These are phyloP conservation scores for Xylaria venustula DNA, from an alignment of 495 filamentous ascomycete genomes.

Conservation along the genomic window DNA sequence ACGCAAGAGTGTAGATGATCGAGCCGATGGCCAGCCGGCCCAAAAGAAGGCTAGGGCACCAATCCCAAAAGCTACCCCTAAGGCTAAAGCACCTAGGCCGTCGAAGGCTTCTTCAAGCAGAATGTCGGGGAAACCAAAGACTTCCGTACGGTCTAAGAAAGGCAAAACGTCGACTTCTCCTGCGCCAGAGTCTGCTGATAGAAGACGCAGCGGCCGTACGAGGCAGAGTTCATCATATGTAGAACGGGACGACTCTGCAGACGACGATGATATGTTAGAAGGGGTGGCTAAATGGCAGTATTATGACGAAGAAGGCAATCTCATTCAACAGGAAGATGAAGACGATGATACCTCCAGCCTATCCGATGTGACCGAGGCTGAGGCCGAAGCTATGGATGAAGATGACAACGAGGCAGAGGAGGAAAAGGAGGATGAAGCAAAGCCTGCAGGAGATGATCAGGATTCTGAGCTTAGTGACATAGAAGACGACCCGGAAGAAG, in stretches of 20 bases:
- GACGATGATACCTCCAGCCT: slow-evolving; percentile 21
- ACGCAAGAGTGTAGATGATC: slow-evolving; percentile 47
- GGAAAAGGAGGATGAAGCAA: slow-evolving; percentile 4
- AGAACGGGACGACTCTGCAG: slow-evolving; percentile 51
- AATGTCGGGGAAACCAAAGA: slow-evolving; percentile 31
- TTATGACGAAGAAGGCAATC: slow-evolving; percentile 29
- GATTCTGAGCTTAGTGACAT: slow-evolving; percentile 27
- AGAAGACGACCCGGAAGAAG: slow-evolving; percentile 23
- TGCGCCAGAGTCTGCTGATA: slow-evolving; percentile 30
- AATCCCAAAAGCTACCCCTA: slow-evolving; percentile 23
- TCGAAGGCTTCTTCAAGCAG: slow-evolving; percentile 33
- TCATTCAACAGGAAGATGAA: slow-evolving; percentile 18
- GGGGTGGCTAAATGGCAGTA: slow-evolving; percentile 58
- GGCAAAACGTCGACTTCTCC: slow-evolving; percentile 28
- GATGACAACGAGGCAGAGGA: slow-evolving; percentile 17
- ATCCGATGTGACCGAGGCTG: slow-evolving; percentile 22
- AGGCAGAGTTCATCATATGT: slow-evolving; percentile 42
- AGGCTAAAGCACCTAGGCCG: slow-evolving; percentile 28
- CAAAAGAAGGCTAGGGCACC: slow-evolving; percentile 37
- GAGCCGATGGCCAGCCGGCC: slow-evolving; percentile 34
- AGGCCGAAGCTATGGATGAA: slow-evolving; percentile 28
- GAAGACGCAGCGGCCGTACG: slow-evolving; percentile 54
- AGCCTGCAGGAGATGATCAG: slow-evolving; percentile 10
- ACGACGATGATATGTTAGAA: slow-evolving; percentile 57
- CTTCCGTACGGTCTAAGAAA: slow-evolving; percentile 34